phyloP scores from a whole-genome alignment of 2,329 filamentous ascomycete species.

The Fusarium cicatricum region DNA sequence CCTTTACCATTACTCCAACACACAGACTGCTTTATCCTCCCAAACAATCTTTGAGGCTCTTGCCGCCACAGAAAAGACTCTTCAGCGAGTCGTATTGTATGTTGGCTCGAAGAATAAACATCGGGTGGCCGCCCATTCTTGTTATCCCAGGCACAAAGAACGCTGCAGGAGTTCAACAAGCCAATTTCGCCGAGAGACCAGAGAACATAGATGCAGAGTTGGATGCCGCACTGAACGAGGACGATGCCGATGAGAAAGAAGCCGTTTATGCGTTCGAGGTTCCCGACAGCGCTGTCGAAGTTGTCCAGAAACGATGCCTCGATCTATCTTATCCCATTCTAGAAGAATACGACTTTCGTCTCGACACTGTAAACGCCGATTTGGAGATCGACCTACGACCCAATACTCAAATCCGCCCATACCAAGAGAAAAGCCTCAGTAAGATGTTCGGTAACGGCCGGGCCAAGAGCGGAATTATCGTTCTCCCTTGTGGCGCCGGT shows the following conservation, averaged over 20 bases:
- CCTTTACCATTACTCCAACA: fast-evolving
- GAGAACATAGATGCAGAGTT: neutral
- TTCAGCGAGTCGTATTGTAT: too few relatives aligned
- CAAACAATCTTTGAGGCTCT: neutral
- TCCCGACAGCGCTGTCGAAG: slow-evolving; percentile 74
- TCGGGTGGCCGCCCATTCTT: slow-evolving; percentile 48
- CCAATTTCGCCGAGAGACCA: slow-evolving; percentile 40
- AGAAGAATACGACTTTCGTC: slow-evolving; percentile 93
- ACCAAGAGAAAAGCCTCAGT: slow-evolving; percentile 92
- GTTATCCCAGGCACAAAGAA: slow-evolving; percentile 90
- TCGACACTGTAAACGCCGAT: slow-evolving; percentile 82
- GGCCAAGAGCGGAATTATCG: slow-evolving; percentile 93
- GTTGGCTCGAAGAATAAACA: neutral
- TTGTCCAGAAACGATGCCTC: slow-evolving; percentile 82
- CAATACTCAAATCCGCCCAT: slow-evolving; percentile 82
- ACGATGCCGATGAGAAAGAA: slow-evolving; percentile 78
- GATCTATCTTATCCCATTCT: slow-evolving; percentile 81
- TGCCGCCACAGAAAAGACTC: too few relatives aligned
- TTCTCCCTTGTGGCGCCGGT: slow-evolving; percentile 91
- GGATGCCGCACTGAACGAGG: slow-evolving; percentile 54
- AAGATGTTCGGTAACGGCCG: slow-evolving; percentile 98
- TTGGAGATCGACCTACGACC: slow-evolving; percentile 87
- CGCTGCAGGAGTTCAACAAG: slow-evolving; percentile 82
- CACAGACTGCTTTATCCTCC: neutral
- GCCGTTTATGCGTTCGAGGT: slow-evolving; percentile 87